These are phyloP conservation scores for Crithidia expoeki DNA, from an alignment of 208 protist species.

Conservation along the genomic window DNA sequence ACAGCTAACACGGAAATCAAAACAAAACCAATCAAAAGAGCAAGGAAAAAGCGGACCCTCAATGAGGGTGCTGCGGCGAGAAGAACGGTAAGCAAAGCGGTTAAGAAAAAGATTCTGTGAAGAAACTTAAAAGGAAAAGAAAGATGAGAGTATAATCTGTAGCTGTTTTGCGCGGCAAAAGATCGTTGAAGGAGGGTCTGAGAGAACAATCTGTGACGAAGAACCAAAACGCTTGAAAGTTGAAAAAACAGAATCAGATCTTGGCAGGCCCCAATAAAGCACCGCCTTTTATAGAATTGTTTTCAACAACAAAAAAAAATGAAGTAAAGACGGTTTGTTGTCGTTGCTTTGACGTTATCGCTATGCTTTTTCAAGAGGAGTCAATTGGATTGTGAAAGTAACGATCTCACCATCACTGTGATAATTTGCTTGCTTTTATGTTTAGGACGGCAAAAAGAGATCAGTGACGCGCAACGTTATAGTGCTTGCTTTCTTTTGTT, in stretches of 20 bases:
- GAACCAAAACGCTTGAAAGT: no score
- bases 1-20: neutral
- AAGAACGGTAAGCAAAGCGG: neutral
- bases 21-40: neutral
- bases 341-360: no score
- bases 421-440: neutral
- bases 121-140: neutral
- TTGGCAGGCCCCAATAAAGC: no score
- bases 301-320: no score
- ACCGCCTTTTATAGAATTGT: no score
- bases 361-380: no score
- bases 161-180: no score
- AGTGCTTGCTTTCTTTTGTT: neutral
- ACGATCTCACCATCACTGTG: neutral
- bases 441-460: neutral
- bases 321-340: no score
- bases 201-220: conserved; percentile 13
- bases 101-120: conserved; percentile 1
- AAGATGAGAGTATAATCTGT: conserved; percentile 7
- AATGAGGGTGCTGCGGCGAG: no score
- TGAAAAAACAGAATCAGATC: conserved; percentile 20
- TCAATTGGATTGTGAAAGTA: no score
- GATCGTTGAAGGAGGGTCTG: neutral
- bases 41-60: no score
- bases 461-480: neutral